Conservation (phyloP, 768 basidiomycete genomes). For the Collybia nuda region DNA sequence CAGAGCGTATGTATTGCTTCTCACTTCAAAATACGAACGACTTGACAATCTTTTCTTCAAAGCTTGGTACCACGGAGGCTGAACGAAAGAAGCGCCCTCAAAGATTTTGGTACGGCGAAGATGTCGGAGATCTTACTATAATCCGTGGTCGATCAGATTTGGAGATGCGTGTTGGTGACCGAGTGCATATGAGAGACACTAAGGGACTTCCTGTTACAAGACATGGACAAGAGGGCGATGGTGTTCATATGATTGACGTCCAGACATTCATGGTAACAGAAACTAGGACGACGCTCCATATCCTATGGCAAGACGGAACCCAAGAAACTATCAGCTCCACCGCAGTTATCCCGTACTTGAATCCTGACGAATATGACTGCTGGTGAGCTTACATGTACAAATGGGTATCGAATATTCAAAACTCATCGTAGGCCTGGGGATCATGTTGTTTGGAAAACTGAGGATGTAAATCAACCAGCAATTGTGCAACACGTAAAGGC, state of each 20-base stretch:
- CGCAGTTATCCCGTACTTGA: slow-evolving; percentile 77
- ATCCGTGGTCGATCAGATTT: slow-evolving; percentile 59
- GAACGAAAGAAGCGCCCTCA: slow-evolving; percentile 63
- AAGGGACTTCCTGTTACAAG: slow-evolving; percentile 50
- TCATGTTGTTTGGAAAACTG: slow-evolving; percentile 81
- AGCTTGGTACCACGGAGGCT: slow-evolving; percentile 65
- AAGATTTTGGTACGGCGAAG: slow-evolving; percentile 70
- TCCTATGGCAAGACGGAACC: slow-evolving; percentile 89
- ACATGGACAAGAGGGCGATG: slow-evolving; percentile 56
- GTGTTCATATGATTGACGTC: slow-evolving; percentile 47
- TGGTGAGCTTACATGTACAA: slow-evolving; percentile 51
- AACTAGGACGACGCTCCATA: slow-evolving; percentile 64
- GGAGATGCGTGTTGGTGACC: slow-evolving; percentile 74
- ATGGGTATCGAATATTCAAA: slow-evolving; percentile 8
- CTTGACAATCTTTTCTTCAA: slow-evolving; percentile 7
- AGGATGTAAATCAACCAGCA: slow-evolving; percentile 63
- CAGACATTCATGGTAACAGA: slow-evolving; percentile 64
- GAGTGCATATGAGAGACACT: slow-evolving; percentile 57
- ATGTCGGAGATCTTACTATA: slow-evolving; percentile 63
- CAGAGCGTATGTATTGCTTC: slow-evolving; percentile 59
- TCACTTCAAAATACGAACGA: background rate
- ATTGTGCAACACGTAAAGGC: slow-evolving; percentile 81
- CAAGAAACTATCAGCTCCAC: slow-evolving; percentile 59
- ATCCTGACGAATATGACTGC: slow-evolving; percentile 90
- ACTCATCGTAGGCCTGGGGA: slow-evolving; percentile 76